These are phyloP conservation scores for Linanthus parryae DNA, from an alignment of 148 eudicot genomes.

Conservation along the genomic window DNA sequence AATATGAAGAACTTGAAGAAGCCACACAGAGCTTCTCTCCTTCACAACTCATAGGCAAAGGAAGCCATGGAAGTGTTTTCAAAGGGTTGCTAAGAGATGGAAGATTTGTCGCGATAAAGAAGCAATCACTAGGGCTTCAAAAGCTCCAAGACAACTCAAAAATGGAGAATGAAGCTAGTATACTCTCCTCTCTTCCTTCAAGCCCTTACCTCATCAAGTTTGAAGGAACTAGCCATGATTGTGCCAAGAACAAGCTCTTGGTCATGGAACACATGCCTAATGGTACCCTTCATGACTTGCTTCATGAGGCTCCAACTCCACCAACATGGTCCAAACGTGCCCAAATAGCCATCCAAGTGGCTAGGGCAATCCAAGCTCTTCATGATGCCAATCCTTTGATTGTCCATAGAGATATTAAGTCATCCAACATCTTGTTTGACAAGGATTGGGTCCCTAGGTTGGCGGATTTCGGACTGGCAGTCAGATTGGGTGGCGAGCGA, in stretches of 20 bases:
- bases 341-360: constrained; percentile 48
- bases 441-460: constrained; percentile 41
- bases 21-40: constrained; percentile 66
- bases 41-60: constrained; percentile 52
- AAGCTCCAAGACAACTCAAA: constrained; percentile 59
- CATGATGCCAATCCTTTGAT: constrained; percentile 35
- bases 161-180: constrained; percentile 46
- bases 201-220: constrained; percentile 28
- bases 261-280: constrained; percentile 71
- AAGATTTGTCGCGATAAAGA: constrained; percentile 51
- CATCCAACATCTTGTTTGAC: constrained; percentile 67
- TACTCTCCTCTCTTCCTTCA: constrained; percentile 38
- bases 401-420: constrained; percentile 65
- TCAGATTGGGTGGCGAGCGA: constrained; percentile 4
- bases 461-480: constrained; percentile 64
- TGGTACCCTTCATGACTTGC: constrained; percentile 49
- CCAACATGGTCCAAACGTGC: constrained; percentile 43
- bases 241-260: constrained; percentile 16
- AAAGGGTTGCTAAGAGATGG: constrained; percentile 48
- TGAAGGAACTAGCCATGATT: constrained; percentile 42
- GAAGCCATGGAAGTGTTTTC: constrained; percentile 84
- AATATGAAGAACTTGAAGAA: constrained; percentile 46
- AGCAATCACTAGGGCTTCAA: constrained; percentile 39
- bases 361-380: constrained; percentile 37
- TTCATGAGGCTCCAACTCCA: constrained; percentile 27